These are phyloP conservation scores for Oryza longistaminata DNA, from an alignment of 176 grass and related monocot genomes.

Conservation along the genomic window DNA sequence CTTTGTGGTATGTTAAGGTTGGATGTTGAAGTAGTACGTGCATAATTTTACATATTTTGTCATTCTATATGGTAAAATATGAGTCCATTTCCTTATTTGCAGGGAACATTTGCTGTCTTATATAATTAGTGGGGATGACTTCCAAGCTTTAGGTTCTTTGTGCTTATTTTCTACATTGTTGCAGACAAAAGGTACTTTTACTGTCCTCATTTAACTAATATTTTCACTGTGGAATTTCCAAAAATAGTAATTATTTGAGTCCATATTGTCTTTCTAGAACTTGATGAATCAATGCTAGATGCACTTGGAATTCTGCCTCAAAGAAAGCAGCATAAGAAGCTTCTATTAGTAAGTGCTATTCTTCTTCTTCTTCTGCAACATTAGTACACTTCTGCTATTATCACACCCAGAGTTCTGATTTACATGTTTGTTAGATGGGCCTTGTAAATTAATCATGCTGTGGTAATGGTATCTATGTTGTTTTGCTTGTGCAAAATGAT, in stretches of 20 bases:
- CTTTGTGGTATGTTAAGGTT: slow-evolving; percentile 19
- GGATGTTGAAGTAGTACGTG: slow-evolving; percentile 11
- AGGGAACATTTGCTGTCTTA: slow-evolving; percentile 92
- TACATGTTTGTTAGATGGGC: slow-evolving; percentile 21
- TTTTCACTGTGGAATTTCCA: slow-evolving; percentile 7
- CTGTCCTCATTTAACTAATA: slow-evolving; percentile 14
- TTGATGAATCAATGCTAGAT: slow-evolving; percentile 97
- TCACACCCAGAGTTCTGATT: neutral
- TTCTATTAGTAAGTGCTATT: slow-evolving; percentile 71
- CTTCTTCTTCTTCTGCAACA: slow-evolving; percentile 15
- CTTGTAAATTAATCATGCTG: neutral
- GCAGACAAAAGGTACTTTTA: slow-evolving; percentile 89
- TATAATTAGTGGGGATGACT: slow-evolving; percentile 62
- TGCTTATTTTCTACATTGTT: slow-evolving; percentile 87
- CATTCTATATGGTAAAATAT: slow-evolving; percentile 18
- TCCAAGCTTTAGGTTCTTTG: slow-evolving; percentile 93
- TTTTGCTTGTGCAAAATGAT: neutral
- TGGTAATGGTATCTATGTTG: neutral
- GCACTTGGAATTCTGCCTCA: slow-evolving; percentile 98
- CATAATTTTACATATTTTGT: neutral
- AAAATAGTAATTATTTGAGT: slow-evolving; percentile 32
- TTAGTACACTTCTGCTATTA: slow-evolving; percentile 10
- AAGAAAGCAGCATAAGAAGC: slow-evolving; percentile 98
- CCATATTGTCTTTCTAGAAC: slow-evolving; percentile 56
- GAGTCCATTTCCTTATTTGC: slow-evolving; percentile 35